Evolutionary conservation across 2,329 filamentous ascomycete species (phyloP).

Genomic region (Chrysoporthe austroafricana): DNA sequence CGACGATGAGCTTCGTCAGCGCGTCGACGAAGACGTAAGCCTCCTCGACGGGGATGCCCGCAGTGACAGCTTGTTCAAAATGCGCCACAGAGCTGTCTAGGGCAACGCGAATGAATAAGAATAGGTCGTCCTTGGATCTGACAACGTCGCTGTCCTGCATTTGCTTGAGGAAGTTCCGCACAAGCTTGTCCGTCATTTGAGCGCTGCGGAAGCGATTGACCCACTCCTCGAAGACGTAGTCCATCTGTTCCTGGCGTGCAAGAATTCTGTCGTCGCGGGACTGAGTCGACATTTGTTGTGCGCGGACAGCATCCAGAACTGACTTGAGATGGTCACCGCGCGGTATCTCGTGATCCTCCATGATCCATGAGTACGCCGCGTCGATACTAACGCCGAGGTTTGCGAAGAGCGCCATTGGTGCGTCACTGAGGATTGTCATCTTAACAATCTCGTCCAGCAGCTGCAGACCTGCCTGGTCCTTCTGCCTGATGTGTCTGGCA

Average conservation of each 20-base stretch:
- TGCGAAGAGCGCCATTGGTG: conserved; percentile 76
- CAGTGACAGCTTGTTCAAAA: conserved; percentile 73
- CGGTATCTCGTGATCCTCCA: conserved; percentile 68
- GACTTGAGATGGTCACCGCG: conserved; percentile 73
- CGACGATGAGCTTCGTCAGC: conserved; percentile 77
- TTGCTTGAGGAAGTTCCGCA: conserved; percentile 80
- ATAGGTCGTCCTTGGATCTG: conserved; percentile 74
- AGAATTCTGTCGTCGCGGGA: conserved; percentile 59
- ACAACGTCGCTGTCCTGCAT: conserved; percentile 76
- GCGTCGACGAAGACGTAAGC: conserved; percentile 72
- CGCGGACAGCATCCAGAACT: conserved; percentile 53
- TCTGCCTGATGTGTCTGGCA: conserved; percentile 71
- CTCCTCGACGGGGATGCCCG: conserved; percentile 61
- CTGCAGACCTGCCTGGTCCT: conserved; percentile 73
- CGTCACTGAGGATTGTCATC: conserved; percentile 76
- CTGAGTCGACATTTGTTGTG: conserved; percentile 48
- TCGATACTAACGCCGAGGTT: conserved; percentile 86
- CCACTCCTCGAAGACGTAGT: conserved; percentile 98
- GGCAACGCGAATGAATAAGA: conserved; percentile 77
- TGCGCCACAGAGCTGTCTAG: conserved; percentile 79
- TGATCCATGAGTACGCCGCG: conserved; percentile 79
- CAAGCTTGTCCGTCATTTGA: conserved; percentile 73
- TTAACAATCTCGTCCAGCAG: conserved; percentile 82
- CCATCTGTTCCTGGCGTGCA: conserved; percentile 78
- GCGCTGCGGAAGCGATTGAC: conserved; percentile 78